These are phyloP conservation scores for Rhododendron mucronatum DNA, from an alignment of 148 eudicot species.

Conservation along the genomic window DNA sequence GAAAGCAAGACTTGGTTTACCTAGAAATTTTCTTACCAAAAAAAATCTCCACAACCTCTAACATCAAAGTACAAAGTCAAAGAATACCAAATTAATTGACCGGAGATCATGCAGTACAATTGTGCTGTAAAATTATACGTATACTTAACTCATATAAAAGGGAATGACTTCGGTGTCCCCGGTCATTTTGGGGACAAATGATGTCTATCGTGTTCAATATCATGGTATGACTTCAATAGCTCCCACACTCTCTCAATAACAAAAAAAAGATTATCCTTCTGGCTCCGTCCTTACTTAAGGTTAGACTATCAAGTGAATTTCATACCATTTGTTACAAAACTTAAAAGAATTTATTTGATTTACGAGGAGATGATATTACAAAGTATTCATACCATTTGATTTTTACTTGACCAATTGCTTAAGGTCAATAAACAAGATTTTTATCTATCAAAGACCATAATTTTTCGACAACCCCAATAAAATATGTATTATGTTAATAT, in stretches of 20 bases:
- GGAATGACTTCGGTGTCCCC: too few species aligned
- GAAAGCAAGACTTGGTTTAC: neutral
- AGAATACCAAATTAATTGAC: too few species aligned
- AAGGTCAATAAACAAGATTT: too few species aligned
- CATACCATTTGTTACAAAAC: neutral
- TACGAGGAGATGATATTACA: neutral
- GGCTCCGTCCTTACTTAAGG: neutral
- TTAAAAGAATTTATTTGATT: too few species aligned
- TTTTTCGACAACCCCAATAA: neutral
- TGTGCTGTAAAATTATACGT: too few species aligned
- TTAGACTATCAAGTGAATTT: neutral
- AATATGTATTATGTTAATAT: neutral
- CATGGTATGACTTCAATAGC: neutral
- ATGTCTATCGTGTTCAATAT: neutral
- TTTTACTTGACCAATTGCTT: neutral
- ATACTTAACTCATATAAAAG: too few species aligned
- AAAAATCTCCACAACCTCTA: neutral
- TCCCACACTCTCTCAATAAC: neutral
- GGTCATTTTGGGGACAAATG: too few species aligned
- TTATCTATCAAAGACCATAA: neutral
- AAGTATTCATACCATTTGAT: too few species aligned
- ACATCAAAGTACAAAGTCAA: neutral
- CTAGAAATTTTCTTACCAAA: neutral
- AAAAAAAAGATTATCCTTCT: too few species aligned
- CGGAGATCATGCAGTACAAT: too few species aligned